A percentile compares a stretch with the other conserved stretches of the same genome.
Conservation (phyloP, 306 rosid species). For the Boehmeria nivea region DNA sequence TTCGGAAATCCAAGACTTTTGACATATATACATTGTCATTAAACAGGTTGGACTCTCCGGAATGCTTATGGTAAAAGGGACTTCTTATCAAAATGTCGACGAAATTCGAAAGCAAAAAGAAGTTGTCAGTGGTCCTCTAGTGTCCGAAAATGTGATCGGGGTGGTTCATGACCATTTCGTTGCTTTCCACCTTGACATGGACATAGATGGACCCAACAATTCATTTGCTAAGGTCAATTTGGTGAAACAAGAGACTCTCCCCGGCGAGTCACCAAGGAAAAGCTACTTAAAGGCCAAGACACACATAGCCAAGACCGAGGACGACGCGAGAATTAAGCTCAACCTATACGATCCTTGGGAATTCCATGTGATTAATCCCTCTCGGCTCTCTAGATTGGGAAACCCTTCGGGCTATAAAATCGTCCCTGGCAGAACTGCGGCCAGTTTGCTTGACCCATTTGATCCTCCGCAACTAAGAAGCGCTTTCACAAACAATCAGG, state of each 20-base stretch:
- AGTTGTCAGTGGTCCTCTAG: constrained; percentile 39
- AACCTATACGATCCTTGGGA: constrained; percentile 21
- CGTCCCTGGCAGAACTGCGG: constrained; percentile 24
- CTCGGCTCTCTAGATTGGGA: constrained; percentile 34
- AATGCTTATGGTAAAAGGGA: constrained; percentile 34
- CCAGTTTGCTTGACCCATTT: constrained; percentile 33
- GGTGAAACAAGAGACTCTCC: constrained; percentile 27
- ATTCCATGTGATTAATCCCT: constrained; percentile 44
- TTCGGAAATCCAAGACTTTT: too few species aligned
- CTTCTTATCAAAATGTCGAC: constrained; percentile 23
- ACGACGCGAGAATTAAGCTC: constrained; percentile 38
- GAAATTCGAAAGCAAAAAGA: constrained; percentile 34
- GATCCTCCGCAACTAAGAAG: constrained; percentile 57
- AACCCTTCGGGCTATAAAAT: constrained; percentile 46
- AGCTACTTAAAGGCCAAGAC: constrained; percentile 41
- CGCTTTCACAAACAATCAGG: too few species aligned
- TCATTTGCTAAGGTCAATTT: constrained; percentile 44
- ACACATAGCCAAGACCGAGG: constrained; percentile 25
- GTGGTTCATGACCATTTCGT: constrained; percentile 60
- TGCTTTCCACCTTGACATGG: constrained; percentile 49
- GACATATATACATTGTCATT: too few species aligned
- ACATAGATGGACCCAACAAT: constrained; percentile 44
- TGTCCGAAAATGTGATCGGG: constrained; percentile 42
- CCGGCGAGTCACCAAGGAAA: constrained; percentile 39
- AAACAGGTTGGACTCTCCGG: constrained; percentile 47